phyloP scores from a whole-genome alignment of 352 stramenopile genomes.

The Globisporangium acanthophoron region DNA sequence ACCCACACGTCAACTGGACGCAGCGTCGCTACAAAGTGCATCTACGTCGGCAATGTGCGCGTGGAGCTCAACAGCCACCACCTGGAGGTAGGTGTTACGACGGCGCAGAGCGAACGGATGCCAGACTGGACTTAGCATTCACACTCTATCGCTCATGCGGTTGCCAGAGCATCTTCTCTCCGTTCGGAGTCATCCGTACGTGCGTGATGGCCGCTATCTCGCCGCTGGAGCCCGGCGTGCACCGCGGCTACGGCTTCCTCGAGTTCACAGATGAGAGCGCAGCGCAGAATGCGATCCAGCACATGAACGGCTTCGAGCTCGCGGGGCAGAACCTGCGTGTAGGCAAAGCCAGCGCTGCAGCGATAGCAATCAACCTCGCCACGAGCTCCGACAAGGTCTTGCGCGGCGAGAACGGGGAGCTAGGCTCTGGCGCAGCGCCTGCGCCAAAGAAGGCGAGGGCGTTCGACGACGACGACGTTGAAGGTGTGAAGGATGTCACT shows the following conservation, averaged over 20 bases:
- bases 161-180: slow-evolving; percentile 69
- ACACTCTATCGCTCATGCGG: background rate
- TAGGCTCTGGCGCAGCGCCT: background rate
- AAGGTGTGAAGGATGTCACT: slow-evolving; percentile 42
- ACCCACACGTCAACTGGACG: background rate
- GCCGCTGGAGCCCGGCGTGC: slow-evolving; percentile 43
- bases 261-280: slow-evolving; percentile 60
- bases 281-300: slow-evolving; percentile 64
- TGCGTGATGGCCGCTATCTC: slow-evolving; percentile 67
- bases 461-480: slow-evolving; percentile 55
- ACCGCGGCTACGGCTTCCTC: slow-evolving; percentile 74
- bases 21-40: slow-evolving; percentile 65
- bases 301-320: slow-evolving; percentile 81
- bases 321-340: slow-evolving; percentile 71
- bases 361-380: slow-evolving; percentile 61
- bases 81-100: slow-evolving; percentile 36
- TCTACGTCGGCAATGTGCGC: slow-evolving; percentile 69
- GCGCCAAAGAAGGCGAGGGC: slow-evolving; percentile 18
- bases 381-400: slow-evolving; percentile 66
- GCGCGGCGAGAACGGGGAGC: slow-evolving; percentile 17
- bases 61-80: slow-evolving; percentile 72
- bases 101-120: background rate
- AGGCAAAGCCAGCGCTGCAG: slow-evolving; percentile 63
- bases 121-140: background rate
- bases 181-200: slow-evolving; percentile 56